phyloP scores from a whole-genome alignment of 768 basidiomycete genomes.

The Mycena leptocephala region DNA sequence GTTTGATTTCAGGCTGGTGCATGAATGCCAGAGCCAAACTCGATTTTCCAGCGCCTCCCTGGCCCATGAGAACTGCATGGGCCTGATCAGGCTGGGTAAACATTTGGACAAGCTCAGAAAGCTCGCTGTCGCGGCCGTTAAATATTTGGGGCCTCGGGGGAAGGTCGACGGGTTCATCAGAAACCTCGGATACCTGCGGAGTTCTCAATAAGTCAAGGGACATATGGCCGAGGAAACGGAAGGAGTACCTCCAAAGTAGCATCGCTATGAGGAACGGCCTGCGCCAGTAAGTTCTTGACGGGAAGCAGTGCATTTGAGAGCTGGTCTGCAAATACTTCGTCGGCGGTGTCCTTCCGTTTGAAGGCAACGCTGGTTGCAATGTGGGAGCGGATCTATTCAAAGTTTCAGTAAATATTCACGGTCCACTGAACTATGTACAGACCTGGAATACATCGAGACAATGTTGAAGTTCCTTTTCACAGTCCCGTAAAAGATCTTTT shows the following conservation, averaged over 20 bases:
- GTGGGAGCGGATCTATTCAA: conserved; percentile 23
- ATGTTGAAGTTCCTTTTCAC: conserved; percentile 38
- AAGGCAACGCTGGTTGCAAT: conserved; percentile 24
- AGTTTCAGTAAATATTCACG: neutral
- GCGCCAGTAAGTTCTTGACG: conserved; percentile 14
- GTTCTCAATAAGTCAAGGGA: neutral
- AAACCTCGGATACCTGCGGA: neutral
- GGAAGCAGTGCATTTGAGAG: conserved; percentile 18
- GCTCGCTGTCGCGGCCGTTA: conserved; percentile 30
- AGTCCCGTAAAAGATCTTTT: conserved; percentile 24
- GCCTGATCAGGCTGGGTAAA: conserved; percentile 19
- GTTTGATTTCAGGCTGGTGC: conserved; percentile 23
- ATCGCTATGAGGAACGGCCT: neutral
- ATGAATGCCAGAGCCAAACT: conserved; percentile 13
- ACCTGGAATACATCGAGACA: conserved; percentile 36
- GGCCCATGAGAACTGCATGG: conserved; percentile 30
- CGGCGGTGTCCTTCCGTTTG: conserved; percentile 26
- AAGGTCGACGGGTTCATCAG: conserved; percentile 19
- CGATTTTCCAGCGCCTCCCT: conserved; percentile 33
- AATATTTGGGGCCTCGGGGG: conserved; percentile 37
- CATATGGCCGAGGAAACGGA: neutral
- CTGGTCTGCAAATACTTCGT: conserved; percentile 21
- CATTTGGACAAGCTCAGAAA: conserved; percentile 28
- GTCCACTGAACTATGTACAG: neutral
- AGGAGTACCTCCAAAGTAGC: neutral